Conservation (phyloP, 805 yeast genomes). For the Monosporozyma servazzii region DNA sequence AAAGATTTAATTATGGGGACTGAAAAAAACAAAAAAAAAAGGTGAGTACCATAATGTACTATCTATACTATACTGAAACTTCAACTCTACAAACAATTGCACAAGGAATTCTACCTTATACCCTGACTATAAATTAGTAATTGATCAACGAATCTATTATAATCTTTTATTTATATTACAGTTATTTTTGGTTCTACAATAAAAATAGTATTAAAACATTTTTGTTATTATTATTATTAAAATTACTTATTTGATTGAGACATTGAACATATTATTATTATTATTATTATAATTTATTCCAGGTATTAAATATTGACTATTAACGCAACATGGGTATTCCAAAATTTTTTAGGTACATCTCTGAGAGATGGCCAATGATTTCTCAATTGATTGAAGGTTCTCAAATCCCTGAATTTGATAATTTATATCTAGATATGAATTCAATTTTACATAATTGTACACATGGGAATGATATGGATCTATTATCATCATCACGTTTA, state of each 20-base stretch:
- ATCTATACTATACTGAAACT: neutral
- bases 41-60: neutral
- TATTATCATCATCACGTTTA: conserved; percentile 50
- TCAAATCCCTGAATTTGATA: conserved; percentile 89
- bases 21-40: neutral
- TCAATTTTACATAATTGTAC: conserved; percentile 92
- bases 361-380: conserved; percentile 97
- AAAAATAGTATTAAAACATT: too few species aligned
- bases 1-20: neutral
- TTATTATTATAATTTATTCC: too few species aligned
- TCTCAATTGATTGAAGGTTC: conserved; percentile 74
- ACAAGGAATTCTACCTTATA: neutral
- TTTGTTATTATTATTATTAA: too few species aligned
- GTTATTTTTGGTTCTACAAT: too few species aligned
- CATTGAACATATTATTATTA: neutral
- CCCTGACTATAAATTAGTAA: neutral
- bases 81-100: neutral
- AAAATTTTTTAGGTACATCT: conserved; percentile 89
- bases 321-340: conserved; percentile 66
- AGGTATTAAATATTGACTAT: neutral
- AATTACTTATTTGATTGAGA: neutral
- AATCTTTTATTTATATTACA: neutral
- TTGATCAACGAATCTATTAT: neutral
- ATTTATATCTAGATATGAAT: conserved; percentile 93
- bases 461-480: conserved; percentile 63